Base-by-base conservation (phyloP, 352 stramenopile genomes). In the Phytophthora foliorum region DNA sequence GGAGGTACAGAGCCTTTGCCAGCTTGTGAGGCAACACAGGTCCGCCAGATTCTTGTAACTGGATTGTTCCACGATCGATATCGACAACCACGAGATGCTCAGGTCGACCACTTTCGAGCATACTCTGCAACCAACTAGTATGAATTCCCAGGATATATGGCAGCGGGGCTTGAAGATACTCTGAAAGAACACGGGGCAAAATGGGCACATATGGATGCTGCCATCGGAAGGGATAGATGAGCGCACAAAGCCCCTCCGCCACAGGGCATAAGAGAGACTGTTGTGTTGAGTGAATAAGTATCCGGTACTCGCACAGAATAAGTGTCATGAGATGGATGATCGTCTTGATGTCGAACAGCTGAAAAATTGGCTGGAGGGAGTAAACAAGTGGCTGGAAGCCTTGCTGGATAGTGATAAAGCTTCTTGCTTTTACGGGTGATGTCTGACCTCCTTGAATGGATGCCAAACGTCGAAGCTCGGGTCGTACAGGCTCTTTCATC, bases 161-260 rank as follows among this genome's bases (percentile, higher is more conserved):
- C 10, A 96, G 70, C 7, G 87, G 89, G 2, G 89, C 89, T 54
- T 96, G 89, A 1, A 96, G 62, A 59, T 96, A 96, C 71, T 96
- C 89, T 2, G 84, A 92, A 10, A 96, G 67, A 13, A 95, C 84
- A 19, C 80, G 85, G 8, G 89, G 89, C 11, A 96, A 65, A 49
- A 95, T 92, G 4, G 89, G 87, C 6, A 96, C 82, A 53, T 95
- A 96, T 16, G 87, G 89, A 57, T 96, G 89, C 52, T 94, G 87
- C 87, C 89, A 96, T 42, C 81, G 82, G 63, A 96, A 95, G 5
- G 89, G 89, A 70, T 95, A 95, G 48, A 95, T 85, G 21, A 96
- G 81, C 4, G 87, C 75, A 29, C 87, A 95, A 6, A 96, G 56
- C 0, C 81, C 82, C 67, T 96, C 89, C 0, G 86, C 78, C 16